phyloP scores from a whole-genome alignment of 345 rosid genomes.

The Populus ilicifolia region DNA sequence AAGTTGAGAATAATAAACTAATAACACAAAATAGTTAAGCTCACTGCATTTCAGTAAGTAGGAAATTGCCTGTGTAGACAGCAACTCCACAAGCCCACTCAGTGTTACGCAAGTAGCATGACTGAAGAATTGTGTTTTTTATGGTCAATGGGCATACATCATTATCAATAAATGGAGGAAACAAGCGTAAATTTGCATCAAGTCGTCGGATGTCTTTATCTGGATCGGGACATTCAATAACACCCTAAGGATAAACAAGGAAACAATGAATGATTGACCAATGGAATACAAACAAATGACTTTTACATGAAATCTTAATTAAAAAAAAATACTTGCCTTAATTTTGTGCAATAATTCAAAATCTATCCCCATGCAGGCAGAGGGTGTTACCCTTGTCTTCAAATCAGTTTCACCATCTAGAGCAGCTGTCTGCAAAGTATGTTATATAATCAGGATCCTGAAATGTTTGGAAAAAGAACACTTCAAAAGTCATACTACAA shows the following conservation, averaged over 20 bases:
- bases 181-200: constrained; percentile 92
- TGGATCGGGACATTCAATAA: constrained; percentile 91
- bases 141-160: constrained; percentile 91
- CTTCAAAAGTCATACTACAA: background rate
- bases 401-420: constrained; percentile 98
- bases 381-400: constrained; percentile 81
- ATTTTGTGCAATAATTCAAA: constrained; percentile 86
- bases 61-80: constrained; percentile 75
- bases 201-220: constrained; percentile 95
- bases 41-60: constrained; percentile 2
- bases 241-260: constrained; percentile 58
- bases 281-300: constrained; percentile 8
- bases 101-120: constrained; percentile 93
- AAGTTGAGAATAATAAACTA: background rate
- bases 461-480: background rate
- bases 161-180: constrained; percentile 95
- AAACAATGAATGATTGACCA: constrained; percentile 5
- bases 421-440: constrained; percentile 75
- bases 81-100: constrained; percentile 99
- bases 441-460: constrained; percentile 22
- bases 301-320: background rate
- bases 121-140: constrained; percentile 89
- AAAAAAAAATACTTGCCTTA: constrained; percentile 44
- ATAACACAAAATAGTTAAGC: constrained; percentile 9
- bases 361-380: constrained; percentile 91